Evolutionary conservation across 1,284 basidiomycete species (phyloP), one percentile per base, ranked within the genome.

Genomic region (Lentinula novae-zelandiae): DNA sequence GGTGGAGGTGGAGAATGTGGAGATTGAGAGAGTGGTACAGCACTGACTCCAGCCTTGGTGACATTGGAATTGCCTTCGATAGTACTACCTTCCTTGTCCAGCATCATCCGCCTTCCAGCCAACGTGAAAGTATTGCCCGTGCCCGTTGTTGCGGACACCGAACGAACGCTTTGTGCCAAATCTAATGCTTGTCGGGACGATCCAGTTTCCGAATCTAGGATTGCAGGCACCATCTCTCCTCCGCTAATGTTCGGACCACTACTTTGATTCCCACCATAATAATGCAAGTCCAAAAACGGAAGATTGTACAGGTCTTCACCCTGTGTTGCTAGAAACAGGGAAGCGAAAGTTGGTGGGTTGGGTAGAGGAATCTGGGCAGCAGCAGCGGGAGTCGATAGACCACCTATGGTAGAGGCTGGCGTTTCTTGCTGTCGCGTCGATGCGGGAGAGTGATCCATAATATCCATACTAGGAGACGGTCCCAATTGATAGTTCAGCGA

Each of bases 281-380:
- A 90, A 68, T 91, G 89, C 69, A 91, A 69, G 70, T 91, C 89
- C 60, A 91, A 77, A 71, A 89, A 91, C 1, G 88, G 83, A 4
- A 90, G 70, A 62, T 86, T 80, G 57, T 82, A 82, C n/a, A 55
- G 51, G 31, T 40, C 62, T 33, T 38, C 58, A 48, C 17, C 20
- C 56, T 50, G 46, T 5, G 60, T 39, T 5, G 63, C 58, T 13
- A 62, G 60, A 53, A 63, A 64, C 8, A 64, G 59, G 10, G 64
- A 60, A 27, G 63, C 59, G 27, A 65, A 62, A 6, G 63, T 60
- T 10, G 62, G 62, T n/a, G 59, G 62, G 13, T 57, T 56, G 10
- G 60, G 57, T 42, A 58, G 10, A 9, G 57, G 57, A 39, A 46
- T 61, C 46, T 53, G 60, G n/a, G 54, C 54, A n/a, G 54, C 54